These are phyloP conservation scores for Erythrophleum ivorense DNA, from an alignment of 331 rosid species.

Conservation along the genomic window DNA sequence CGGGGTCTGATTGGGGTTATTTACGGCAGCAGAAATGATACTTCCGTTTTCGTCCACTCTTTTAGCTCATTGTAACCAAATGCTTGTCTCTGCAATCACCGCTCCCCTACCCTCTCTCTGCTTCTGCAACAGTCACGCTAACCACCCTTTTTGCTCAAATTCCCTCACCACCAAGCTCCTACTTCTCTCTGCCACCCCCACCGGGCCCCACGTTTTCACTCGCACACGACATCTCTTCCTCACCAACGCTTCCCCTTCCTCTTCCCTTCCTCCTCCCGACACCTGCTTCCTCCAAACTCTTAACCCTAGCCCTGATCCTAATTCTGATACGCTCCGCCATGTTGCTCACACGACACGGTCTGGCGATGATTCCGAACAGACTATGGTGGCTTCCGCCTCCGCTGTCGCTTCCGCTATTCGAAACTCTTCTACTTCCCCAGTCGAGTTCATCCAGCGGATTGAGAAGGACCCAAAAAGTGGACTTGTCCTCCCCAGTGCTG, in stretches of 20 bases:
- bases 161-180: slow-evolving; percentile 16
- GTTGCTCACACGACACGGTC: slow-evolving; percentile 39
- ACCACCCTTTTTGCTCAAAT: slow-evolving; percentile 27
- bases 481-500: slow-evolving; percentile 75
- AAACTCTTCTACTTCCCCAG: slow-evolving; percentile 76
- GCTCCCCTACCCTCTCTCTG: slow-evolving; percentile 31
- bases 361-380: slow-evolving; percentile 39
- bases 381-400: slow-evolving; percentile 68
- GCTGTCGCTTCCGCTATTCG: slow-evolving; percentile 81
- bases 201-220: neutral
- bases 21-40: neutral
- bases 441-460: slow-evolving; percentile 71
- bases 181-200: slow-evolving; percentile 25
- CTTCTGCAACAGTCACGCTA: slow-evolving; percentile 34
- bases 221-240: slow-evolving; percentile 8
- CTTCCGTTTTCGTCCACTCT: neutral
- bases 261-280: neutral
- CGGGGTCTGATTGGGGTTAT: neutral
- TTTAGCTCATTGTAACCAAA: slow-evolving; percentile 19
- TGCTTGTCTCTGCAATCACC: slow-evolving; percentile 57
- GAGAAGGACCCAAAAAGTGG: slow-evolving; percentile 54
- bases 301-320: slow-evolving; percentile 45
- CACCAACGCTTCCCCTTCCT: slow-evolving; percentile 35
- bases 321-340: slow-evolving; percentile 42
- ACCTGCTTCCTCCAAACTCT: slow-evolving; percentile 57